phyloP scores from a whole-genome alignment of 2,329 filamentous ascomycete species.

The Alternaria triticina region DNA sequence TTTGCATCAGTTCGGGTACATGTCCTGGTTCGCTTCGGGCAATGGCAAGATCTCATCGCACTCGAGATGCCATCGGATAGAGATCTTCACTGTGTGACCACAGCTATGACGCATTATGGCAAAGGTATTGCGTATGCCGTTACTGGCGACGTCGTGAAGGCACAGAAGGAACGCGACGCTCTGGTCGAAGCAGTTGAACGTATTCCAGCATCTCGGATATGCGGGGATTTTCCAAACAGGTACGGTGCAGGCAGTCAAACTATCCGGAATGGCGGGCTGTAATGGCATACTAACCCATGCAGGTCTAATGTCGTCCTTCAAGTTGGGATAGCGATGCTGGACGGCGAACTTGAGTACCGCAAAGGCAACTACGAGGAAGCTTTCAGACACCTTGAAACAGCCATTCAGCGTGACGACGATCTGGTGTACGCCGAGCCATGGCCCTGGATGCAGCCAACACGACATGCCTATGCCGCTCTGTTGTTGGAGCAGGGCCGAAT shows the following conservation, averaged over 20 bases:
- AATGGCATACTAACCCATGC: background rate
- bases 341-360: conserved; percentile 77
- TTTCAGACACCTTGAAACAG: conserved; percentile 64
- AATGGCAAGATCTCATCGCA: conserved; percentile 69
- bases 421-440: conserved; percentile 77
- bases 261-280: background rate
- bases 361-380: conserved; percentile 63
- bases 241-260: background rate
- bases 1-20: conserved; percentile 73
- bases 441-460: conserved; percentile 79
- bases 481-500: conserved; percentile 68
- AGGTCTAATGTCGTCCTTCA: conserved; percentile 65
- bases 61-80: conserved; percentile 64
- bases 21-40: conserved; percentile 74
- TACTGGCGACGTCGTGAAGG: conserved; percentile 60
- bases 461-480: conserved; percentile 74
- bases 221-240: conserved; percentile 70
- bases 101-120: conserved; percentile 71
- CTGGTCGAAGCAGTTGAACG: conserved; percentile 60
- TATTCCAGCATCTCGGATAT: conserved; percentile 65
- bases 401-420: conserved; percentile 66
- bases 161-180: conserved; percentile 56
- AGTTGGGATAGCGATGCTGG: conserved; percentile 68
- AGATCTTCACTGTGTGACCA: conserved; percentile 71
- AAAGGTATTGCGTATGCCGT: conserved; percentile 72